A percentile compares a stretch with the other conserved stretches of the same genome.
Evolutionary conservation across 176 grass and related monocot species (phyloP).

Genomic region (Microstegium vimineum): DNA sequence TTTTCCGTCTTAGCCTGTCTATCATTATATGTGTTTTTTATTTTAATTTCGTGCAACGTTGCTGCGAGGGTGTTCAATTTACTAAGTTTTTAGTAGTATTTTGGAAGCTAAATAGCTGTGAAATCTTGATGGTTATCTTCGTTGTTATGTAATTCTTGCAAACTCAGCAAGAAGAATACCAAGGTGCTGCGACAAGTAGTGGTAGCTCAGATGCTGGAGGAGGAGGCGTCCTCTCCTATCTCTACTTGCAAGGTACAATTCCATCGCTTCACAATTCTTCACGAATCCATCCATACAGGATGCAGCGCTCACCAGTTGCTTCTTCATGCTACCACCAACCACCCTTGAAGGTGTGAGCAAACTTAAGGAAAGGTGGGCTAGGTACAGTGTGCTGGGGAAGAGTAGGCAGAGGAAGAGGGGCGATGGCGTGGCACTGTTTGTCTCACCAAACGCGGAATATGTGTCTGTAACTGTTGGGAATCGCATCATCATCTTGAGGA

Average conservation of each 20-base stretch:
- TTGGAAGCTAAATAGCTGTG: not conserved
- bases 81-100: not conserved
- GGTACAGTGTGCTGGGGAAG: slow-evolving; percentile 26
- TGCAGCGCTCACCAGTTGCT: slow-evolving; percentile 3
- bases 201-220: slow-evolving; percentile 13
- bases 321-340: not conserved
- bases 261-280: not conserved
- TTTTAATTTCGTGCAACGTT: not conserved
- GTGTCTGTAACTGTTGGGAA: slow-evolving; percentile 58
- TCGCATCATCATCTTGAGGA: slow-evolving; percentile 53
- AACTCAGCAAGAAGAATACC: slow-evolving; percentile 21
- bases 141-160: slow-evolving; percentile 2
- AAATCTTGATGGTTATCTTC: not conserved
- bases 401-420: slow-evolving; percentile 28
- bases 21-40: not conserved
- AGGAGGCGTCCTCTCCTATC: slow-evolving; percentile 61
- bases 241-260: slow-evolving; percentile 62
- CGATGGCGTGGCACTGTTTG: slow-evolving; percentile 33
- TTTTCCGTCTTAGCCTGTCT: not conserved
- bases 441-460: slow-evolving; percentile 53
- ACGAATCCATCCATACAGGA: not conserved
- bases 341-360: slow-evolving; percentile 53
- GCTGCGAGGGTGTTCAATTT: not conserved
- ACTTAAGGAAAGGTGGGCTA: slow-evolving; percentile 64
- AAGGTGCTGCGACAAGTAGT: slow-evolving; percentile 5